These are phyloP conservation scores for Neoascochyta sp. DNA, from an alignment of 2,329 filamentous ascomycete species.

Conservation along the genomic window DNA sequence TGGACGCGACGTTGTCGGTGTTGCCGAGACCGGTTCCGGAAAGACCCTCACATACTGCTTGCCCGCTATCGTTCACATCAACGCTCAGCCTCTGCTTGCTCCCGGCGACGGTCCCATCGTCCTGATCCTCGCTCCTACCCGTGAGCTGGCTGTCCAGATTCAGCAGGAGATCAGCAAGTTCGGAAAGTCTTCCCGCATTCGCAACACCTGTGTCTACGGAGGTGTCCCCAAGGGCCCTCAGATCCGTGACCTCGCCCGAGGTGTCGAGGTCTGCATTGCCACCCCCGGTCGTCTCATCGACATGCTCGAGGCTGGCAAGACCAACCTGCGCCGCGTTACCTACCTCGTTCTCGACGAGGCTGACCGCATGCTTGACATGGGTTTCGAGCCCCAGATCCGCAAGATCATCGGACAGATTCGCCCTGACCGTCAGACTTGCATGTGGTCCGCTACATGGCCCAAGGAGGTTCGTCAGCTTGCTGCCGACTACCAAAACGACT, in stretches of 20 bases:
- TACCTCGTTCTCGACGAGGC: constrained; percentile 98
- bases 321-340: constrained; percentile 94
- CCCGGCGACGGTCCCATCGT: constrained; percentile 96
- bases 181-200: constrained; percentile 93
- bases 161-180: constrained; percentile 99
- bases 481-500: constrained; percentile 85
- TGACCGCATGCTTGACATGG: constrained; percentile 99
- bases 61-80: constrained; percentile 98
- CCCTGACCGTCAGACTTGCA: constrained; percentile 96
- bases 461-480: constrained; percentile 95
- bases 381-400: constrained; percentile 98
- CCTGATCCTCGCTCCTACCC: constrained; percentile 89
- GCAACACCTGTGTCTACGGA: constrained; percentile 98
- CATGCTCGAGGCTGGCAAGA: constrained; percentile 97
- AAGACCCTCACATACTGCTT: constrained; percentile 99
- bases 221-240: constrained; percentile 97
- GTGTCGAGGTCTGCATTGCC: constrained; percentile 97
- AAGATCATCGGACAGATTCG: constrained; percentile 98
- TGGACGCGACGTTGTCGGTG: constrained; percentile 96
- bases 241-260: constrained; percentile 88
- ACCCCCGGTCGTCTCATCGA: constrained; percentile 97
- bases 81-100: constrained; percentile 92
- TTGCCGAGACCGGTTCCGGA: constrained; percentile 97
- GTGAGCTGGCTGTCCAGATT: constrained; percentile 97
- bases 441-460: constrained; percentile 99